A percentile compares a stretch with the other conserved stretches of the same genome.
These are phyloP conservation scores for Chamaecyparis obtusa DNA, from an alignment of 75 land plant species.

Conservation along the genomic window DNA sequence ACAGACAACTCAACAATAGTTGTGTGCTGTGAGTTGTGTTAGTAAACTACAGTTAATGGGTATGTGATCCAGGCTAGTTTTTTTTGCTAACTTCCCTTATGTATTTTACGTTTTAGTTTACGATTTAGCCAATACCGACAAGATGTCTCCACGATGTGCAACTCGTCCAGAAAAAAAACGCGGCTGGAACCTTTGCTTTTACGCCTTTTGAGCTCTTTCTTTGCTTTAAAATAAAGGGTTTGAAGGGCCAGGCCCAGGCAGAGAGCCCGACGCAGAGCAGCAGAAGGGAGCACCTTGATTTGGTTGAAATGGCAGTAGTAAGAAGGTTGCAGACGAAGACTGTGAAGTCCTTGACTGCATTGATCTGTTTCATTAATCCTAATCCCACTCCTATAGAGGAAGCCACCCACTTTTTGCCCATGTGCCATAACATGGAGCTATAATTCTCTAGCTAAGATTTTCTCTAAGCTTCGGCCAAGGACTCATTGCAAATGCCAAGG, in stretches of 20 bases:
- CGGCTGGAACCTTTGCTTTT: slow-evolving; percentile 1
- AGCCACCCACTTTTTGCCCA: slow-evolving; percentile 18
- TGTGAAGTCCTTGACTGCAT: slow-evolving; percentile 19
- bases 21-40: too few relatives aligned
- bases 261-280: not conserved
- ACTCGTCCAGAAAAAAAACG: slow-evolving; percentile 20
- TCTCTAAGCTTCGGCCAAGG: not conserved
- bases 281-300: slow-evolving; percentile 14
- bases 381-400: too few relatives aligned
- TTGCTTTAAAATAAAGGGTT: slow-evolving; percentile 19
- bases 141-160: slow-evolving; percentile 15
- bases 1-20: too few relatives aligned
- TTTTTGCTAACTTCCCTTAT: too few relatives aligned
- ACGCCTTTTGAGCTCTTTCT: slow-evolving; percentile 30
- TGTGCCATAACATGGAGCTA: not conserved
- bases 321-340: slow-evolving; percentile 17
- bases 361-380: slow-evolving; percentile 7
- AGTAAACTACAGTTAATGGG: too few relatives aligned
- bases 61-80: too few relatives aligned
- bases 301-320: slow-evolving; percentile 12
- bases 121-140: too few relatives aligned
- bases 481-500: slow-evolving; percentile 4
- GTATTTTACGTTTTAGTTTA: too few relatives aligned
- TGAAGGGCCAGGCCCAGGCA: slow-evolving; percentile 15
- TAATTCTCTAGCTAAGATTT: too few relatives aligned